Conservation (phyloP, 805 yeast genomes). For the Tanozyma kutaoensis region DNA sequence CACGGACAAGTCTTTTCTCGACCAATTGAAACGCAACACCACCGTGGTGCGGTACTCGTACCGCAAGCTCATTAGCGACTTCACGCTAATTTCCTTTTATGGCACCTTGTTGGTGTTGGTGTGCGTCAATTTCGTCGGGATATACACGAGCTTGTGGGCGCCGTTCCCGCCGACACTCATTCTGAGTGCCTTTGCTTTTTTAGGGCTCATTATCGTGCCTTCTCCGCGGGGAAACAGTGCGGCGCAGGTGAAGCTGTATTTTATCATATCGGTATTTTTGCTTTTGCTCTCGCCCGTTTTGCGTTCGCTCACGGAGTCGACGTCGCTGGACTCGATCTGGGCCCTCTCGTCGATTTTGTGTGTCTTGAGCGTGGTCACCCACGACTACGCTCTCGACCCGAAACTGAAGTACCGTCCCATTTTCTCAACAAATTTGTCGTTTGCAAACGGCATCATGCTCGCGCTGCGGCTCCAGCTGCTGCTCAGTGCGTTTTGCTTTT, state of each 20-base stretch:
- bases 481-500: slow-evolving; percentile 70
- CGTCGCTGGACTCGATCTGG: slow-evolving; percentile 93
- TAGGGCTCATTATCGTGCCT: slow-evolving; percentile 1
- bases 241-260: slow-evolving; percentile 41
- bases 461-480: slow-evolving; percentile 78
- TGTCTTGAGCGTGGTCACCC: slow-evolving; percentile 49
- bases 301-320: slow-evolving; percentile 75
- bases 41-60: slow-evolving; percentile 59
- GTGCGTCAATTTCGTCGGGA: slow-evolving; percentile 54
- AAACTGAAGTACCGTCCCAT: slow-evolving; percentile 1
- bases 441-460: slow-evolving; percentile 77
- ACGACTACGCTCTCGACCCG: slow-evolving; percentile 53
- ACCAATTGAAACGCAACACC: slow-evolving; percentile 64
- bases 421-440: slow-evolving; percentile 40
- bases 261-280: slow-evolving; percentile 55
- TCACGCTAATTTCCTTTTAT: slow-evolving; percentile 54
- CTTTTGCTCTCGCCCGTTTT: slow-evolving; percentile 81
- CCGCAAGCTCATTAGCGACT: slow-evolving; percentile 54
- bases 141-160: slow-evolving; percentile 37
- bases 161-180: slow-evolving; percentile 27
- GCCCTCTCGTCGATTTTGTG: slow-evolving; percentile 75
- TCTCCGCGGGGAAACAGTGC: slow-evolving; percentile 1
- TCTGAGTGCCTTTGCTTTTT: slow-evolving; percentile 10
- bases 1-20: slow-evolving; percentile 71
- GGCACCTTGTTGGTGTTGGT: slow-evolving; percentile 51